phyloP scores from a whole-genome alignment of 768 basidiomycete species.

The Lactarius indigo region DNA sequence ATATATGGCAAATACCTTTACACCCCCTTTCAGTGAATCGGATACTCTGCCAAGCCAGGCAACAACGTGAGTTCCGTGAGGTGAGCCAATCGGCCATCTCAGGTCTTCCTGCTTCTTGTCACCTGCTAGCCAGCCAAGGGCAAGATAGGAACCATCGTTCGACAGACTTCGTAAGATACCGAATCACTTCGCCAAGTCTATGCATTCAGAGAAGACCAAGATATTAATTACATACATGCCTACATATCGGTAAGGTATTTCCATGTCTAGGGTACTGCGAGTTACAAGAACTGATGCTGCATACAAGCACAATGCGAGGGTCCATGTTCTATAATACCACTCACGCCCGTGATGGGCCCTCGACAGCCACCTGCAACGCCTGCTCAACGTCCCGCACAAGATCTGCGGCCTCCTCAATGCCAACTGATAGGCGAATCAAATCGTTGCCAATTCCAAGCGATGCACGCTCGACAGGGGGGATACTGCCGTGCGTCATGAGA shows the following conservation, averaged over 20 bases:
- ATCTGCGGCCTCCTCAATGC: constrained; percentile 86
- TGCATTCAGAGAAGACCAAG: no score
- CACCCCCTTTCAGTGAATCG: no score
- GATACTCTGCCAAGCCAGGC: no score
- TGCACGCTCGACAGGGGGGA: constrained; percentile 64
- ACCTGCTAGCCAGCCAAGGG: no score
- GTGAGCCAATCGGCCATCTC: no score
- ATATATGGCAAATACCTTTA: no score
- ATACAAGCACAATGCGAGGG: no score
- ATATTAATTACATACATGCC: background rate
- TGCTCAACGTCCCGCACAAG: constrained; percentile 66
- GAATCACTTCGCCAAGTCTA: no score
- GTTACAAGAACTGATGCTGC: constrained; percentile 1
- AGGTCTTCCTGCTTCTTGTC: no score
- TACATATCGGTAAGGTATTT: constrained; percentile 1
- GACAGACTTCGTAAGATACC: no score
- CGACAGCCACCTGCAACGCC: constrained; percentile 50
- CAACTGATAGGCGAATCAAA: constrained; percentile 77
- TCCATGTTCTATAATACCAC: background rate
- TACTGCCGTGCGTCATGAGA: constrained; percentile 83
- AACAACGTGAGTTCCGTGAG: no score
- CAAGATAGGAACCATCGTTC: no score
- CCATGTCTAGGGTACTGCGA: background rate
- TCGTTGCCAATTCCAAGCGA: constrained; percentile 74
- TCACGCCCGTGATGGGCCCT: background rate